Evolutionary conservation across 495 filamentous ascomycete species (phyloP), one percentile per base, ranked within the genome.

Genomic region (Evansstolkia leycettana): DNA sequence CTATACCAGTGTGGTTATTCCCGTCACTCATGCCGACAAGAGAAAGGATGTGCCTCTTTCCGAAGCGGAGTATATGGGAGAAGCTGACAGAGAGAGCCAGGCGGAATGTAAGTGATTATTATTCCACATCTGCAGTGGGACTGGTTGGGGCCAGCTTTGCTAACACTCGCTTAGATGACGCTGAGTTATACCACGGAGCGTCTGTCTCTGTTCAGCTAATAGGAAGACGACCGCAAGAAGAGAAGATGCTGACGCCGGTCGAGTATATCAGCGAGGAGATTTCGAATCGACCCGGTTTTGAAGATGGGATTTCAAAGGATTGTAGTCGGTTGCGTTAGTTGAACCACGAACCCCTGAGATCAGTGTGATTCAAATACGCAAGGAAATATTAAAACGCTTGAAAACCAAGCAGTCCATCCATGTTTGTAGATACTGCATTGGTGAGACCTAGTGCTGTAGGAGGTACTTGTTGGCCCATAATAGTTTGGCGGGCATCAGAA

Each of bases 21-120:
- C 76, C 2, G 72, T 80, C 3, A 75, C 70, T 0, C 62, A 49
- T 13, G 70, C 62, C 3, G 66, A 75, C 39, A 71, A 75, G 47
- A 45, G 36, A 2, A 32, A 76, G 5, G 76, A 80, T 57, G 48
- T 57, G 33, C 39, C 50, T 9, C 47, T 54, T 9, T 37, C 52
- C 7, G 43, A 40, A 0, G 64, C 55, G 39, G 42, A 53, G 34
- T 57, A 64, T 13, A 7, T 60, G 15, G 48, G 51, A 39, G 65
- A 70, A 12, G 20, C 49, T 2, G 73, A 74, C 42, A 50, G 54
- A 25, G 36, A 48, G 19, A 58, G 57, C 5, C 57, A 67, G 14
- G 62, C 62, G 39, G 56, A 48, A 31, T 79, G 74, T 79, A 43
- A 67, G 75, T 74, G 27, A n/a, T 13, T 19, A 26, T 5, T 10